phyloP scores from a whole-genome alignment of 441 rosid genomes.

The Gossypium schwendimanii region DNA sequence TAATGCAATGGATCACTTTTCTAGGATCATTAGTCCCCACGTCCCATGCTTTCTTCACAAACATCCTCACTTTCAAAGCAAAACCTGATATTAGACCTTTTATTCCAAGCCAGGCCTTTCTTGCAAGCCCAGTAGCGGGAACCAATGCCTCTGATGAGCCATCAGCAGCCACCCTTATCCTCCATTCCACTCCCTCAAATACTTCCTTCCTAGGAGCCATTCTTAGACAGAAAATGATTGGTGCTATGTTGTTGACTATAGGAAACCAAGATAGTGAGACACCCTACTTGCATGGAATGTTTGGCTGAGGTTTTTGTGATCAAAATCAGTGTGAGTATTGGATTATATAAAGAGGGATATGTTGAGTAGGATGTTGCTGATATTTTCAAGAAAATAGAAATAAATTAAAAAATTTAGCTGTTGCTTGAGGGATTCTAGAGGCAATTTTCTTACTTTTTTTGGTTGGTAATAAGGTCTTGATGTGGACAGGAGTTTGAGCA shows the following conservation, averaged over 20 bases:
- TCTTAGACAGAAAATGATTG: not conserved
- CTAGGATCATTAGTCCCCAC: conserved; percentile 34
- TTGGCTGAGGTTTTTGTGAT: not conserved
- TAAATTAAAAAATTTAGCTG: not conserved
- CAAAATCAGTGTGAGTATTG: not conserved
- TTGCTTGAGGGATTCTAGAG: conserved; percentile 5
- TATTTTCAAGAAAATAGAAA: not conserved
- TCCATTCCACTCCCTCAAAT: conserved; percentile 34
- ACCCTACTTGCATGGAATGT: conserved; percentile 15
- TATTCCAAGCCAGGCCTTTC: conserved; percentile 20
- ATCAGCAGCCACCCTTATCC: conserved; percentile 31
- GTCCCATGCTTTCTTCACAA: conserved; percentile 34
- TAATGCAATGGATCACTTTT: conserved; percentile 35
- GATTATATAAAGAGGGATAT: not conserved
- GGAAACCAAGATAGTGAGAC: not conserved
- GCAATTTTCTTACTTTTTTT: not conserved
- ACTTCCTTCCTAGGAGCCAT: conserved; percentile 29
- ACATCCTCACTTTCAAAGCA: conserved; percentile 18
- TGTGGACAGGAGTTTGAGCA: not conserved
- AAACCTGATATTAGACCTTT: conserved; percentile 12
- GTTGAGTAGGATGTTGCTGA: not conserved
- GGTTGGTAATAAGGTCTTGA: conserved; percentile 23
- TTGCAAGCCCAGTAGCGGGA: conserved; percentile 17
- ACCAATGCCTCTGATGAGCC: conserved; percentile 36
- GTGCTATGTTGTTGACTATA: not conserved